Base-by-base conservation (phyloP, 192 early-diverging fungal species). In the Spizellomyces sp. region DNA sequence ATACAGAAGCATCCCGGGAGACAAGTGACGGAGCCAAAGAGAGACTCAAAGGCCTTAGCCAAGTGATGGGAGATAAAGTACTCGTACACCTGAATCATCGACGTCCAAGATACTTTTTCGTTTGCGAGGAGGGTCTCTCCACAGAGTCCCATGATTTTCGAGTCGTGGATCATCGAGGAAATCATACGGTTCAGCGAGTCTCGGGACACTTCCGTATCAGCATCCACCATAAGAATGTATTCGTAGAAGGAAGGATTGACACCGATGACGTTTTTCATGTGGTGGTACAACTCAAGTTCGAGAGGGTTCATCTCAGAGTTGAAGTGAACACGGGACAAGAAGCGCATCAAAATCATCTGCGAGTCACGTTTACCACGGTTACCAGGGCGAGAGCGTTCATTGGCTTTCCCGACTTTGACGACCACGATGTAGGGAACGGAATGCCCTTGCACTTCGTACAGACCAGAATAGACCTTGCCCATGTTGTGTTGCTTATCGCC, bases 1-100 rank as follows among this genome's bases (percentile, higher is more conserved):
- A 99, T 97, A 70, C 92, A 94, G 90, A 99, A 99, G 74, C 85
- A 98, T 58, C 96, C 96, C 19, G 96, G 96, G 68, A 99, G 81
- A 86, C 98, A 99, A 8, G 98, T 96, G 27, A 99, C 98, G n/a
- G 93, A 93, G 12, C 98, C 98, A 79, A 99, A 99, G 44, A 99
- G 86, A 15, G 93, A 95, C 81, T 99, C 97, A 69, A 99, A 99
- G 9, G 95, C 92, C 84, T 99, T 99, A 48, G 98, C 89, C 66
- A 99, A 84, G 74, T 99, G 95, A 87, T 99, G 98, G 22, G 96
- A 98, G 75, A 99, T 99, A 79, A 94, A 99, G 85, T 99, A 99
- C 83, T 99, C 95, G 78, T 83, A 82, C 12, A 98, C 95, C 71
- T 97, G 96, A 73, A 97, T 97, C 95, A 96, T 96, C 17, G 95